Evolutionary conservation across 2,329 filamentous ascomycete genomes (phyloP).

Genomic region (Aspergillus fructus): DNA sequence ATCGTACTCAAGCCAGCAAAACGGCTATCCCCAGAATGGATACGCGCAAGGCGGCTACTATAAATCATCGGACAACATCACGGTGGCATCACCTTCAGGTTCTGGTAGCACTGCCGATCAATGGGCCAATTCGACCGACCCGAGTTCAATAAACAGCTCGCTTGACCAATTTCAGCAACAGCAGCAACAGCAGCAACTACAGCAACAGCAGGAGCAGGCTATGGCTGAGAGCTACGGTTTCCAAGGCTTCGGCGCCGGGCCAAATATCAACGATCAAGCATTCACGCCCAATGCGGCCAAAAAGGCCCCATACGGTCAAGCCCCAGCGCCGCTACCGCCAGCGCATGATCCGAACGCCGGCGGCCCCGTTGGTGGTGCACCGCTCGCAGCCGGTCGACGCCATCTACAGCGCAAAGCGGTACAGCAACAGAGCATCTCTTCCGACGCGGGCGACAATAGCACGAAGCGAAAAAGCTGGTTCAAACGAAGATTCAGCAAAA

Average conservation of each 20-base stretch:
- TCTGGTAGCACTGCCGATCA: conserved; percentile 72
- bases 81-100: conserved; percentile 63
- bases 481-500: conserved; percentile 71
- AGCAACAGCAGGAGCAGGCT: conserved; percentile 29
- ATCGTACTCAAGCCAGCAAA: conserved; percentile 29
- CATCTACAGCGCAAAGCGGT: conserved; percentile 23
- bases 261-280: conserved; percentile 36
- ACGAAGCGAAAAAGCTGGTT: conserved; percentile 88
- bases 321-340: conserved; percentile 15
- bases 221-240: conserved; percentile 66
- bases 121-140: conserved; percentile 79
- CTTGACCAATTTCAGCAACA: conserved; percentile 68
- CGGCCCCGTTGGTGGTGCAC: conserved; percentile 27
- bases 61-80: conserved; percentile 82
- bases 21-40: conserved; percentile 25
- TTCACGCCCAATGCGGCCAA: conserved; percentile 18
- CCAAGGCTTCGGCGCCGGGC: conserved; percentile 47
- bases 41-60: conserved; percentile 59
- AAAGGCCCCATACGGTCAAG: conserved; percentile 14
- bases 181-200: conserved; percentile 46
- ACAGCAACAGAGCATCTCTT: conserved; percentile 15
- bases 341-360: conserved; percentile 24
- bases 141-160: conserved; percentile 91
- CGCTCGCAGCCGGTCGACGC: conserved; percentile 15
- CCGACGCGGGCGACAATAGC: conserved; percentile 43